phyloP scores from a whole-genome alignment of 2,329 filamentous ascomycete genomes.

The Rhexocercosporidium sp. region DNA sequence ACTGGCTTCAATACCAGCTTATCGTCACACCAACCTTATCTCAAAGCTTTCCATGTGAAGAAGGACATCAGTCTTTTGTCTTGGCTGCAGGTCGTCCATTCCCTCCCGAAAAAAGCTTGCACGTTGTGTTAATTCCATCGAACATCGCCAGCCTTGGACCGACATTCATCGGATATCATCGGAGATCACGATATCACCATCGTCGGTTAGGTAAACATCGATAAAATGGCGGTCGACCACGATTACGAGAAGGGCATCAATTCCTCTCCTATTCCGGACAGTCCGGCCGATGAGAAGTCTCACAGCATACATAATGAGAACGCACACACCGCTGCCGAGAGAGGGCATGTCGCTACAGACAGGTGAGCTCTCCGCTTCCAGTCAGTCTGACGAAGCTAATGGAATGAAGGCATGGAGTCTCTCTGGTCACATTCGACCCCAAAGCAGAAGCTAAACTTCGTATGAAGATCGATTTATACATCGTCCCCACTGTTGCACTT shows the following conservation, averaged over 20 bases:
- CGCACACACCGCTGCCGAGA: slow-evolving; percentile 36
- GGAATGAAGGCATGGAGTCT: slow-evolving; percentile 48
- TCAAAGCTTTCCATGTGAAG: neutral
- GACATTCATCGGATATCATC: neutral
- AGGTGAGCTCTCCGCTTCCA: slow-evolving; percentile 24
- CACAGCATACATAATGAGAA: slow-evolving; percentile 27
- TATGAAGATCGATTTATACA: slow-evolving; percentile 67
- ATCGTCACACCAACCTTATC: neutral
- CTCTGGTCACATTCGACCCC: slow-evolving; percentile 59
- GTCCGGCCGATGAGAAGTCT: slow-evolving; percentile 23
- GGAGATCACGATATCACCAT: neutral
- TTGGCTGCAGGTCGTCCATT: slow-evolving; percentile 4
- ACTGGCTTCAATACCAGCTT: neutral
- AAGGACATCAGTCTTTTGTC: neutral
- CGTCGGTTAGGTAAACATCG: neutral
- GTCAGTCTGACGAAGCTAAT: neutral
- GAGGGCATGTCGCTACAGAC: slow-evolving; percentile 38
- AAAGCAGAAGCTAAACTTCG: slow-evolving; percentile 62
- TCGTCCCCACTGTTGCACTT: slow-evolving; percentile 68
- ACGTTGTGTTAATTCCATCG: neutral
- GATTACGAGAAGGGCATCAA: slow-evolving; percentile 15
- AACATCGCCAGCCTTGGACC: neutral
- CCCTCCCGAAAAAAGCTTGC: neutral
- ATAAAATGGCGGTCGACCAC: slow-evolving; percentile 11
- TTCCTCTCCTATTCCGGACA: slow-evolving; percentile 10